Evolutionary conservation across 768 basidiomycete species (phyloP), one percentile per base, ranked within the genome.

Genomic region (Mycena rosella): DNA sequence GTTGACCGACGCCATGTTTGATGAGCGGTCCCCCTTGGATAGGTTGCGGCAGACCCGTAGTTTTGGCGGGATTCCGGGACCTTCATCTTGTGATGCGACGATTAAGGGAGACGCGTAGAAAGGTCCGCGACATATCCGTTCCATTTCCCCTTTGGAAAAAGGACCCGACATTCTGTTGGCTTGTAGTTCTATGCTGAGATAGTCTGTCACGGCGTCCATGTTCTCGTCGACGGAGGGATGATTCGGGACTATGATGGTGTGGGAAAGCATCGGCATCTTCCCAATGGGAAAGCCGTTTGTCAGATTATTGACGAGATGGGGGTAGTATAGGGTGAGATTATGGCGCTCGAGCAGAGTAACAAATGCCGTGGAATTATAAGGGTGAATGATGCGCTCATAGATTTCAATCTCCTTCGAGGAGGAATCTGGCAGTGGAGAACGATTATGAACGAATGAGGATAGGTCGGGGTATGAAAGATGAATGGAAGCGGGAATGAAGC

Each of bases 281-380:
- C 56, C 56, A 1, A 58, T 14, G 5, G 56, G 56, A 20, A 58
- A 83, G 3, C 81, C 79, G 14, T 71, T 2, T 0, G 60, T 59
- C 3, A 84, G 72, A 22, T 80, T 81, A 5, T 56, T 1, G 11
- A 75, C 52, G 1, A 84, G 74, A 0, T 70, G 26, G 0, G 81
- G 81, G 34, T 82, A 83, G 24, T 30, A 11, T 5, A 11, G 11
- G 32, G 32, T 34, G 32, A 34, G 32, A 34, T 34, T 34, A 34
- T 60, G 58, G n/a, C 18, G 44, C 0, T n/a, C 58, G 17, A 60
- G 58, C 15, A 49, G 10, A 18, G 20, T 36, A 17, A 29, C 13
- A 48, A 82, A 82, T 15, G 75, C 74, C 26, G 70, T 30, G 0
- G 75, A 27, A 60, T 77, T 65, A 47, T 83, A 83, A 22, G 80